Conservation (phyloP, 1,284 basidiomycete species). For the Tylopilus sp. region DNA sequence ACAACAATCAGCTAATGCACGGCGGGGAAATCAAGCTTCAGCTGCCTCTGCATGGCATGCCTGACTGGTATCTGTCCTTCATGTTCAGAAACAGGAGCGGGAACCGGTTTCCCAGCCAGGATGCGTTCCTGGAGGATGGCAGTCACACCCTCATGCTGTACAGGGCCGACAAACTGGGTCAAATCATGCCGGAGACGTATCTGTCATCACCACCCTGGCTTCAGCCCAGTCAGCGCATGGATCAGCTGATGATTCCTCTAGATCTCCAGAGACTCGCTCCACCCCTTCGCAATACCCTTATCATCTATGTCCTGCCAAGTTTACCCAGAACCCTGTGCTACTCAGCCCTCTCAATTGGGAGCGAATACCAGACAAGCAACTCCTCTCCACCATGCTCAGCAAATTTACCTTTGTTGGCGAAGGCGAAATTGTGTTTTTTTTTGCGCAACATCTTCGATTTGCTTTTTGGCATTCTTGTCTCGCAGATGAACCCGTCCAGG, state of each 20-base stretch:
- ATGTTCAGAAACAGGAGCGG: conserved; percentile 84
- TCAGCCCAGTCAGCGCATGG: conserved; percentile 59
- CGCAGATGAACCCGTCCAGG: conserved; percentile 72
- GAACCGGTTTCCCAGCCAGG: conserved; percentile 73
- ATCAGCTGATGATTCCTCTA: conserved; percentile 64
- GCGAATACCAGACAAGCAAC: conserved; percentile 65
- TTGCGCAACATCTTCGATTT: conserved; percentile 90
- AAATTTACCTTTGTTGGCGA: conserved; percentile 93
- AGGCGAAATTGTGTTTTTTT: conserved; percentile 93
- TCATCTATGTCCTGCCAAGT: conserved; percentile 90
- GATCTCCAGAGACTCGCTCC: conserved; percentile 72
- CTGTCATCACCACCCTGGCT: conserved; percentile 69
- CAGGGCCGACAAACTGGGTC: conserved; percentile 71
- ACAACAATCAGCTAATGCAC: conserved; percentile 86
- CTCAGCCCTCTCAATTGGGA: conserved; percentile 89
- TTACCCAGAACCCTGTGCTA: conserved; percentile 90
- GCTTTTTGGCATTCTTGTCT: conserved; percentile 88
- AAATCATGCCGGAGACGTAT: conserved; percentile 71
- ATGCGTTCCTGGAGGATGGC: conserved; percentile 89
- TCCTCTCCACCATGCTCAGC: conserved; percentile 76
- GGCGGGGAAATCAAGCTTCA: conserved; percentile 92
- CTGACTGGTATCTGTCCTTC: conserved; percentile 92
- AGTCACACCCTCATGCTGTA: conserved; percentile 87
- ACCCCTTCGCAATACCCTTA: conserved; percentile 78
- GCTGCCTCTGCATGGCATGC: conserved; percentile 72